Conservation (phyloP, 1,284 basidiomycete genomes). For the Ustilago loliicola region DNA sequence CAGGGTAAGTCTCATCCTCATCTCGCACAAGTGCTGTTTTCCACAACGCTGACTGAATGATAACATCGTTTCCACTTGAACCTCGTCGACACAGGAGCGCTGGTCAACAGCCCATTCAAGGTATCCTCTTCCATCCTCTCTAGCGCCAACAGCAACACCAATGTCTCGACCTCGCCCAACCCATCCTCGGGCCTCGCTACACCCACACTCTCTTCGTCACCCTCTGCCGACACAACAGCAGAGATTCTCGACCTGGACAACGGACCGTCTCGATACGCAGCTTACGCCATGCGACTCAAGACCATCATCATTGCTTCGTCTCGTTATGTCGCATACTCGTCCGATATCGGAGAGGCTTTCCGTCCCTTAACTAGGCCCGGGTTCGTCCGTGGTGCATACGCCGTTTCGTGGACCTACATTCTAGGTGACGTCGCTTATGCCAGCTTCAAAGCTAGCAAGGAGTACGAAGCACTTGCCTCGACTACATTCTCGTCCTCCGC, state of each 20-base stretch:
- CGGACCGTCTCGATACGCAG: constrained; percentile 55
- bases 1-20: constrained; percentile 17
- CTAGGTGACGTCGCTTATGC: constrained; percentile 89
- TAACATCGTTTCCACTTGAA: background rate
- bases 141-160: constrained; percentile 9
- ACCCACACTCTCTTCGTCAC: constrained; percentile 33
- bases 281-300: constrained; percentile 62
- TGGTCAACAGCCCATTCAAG: constrained; percentile 30
- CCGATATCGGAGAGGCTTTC: constrained; percentile 92
- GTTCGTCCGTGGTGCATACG: constrained; percentile 85
- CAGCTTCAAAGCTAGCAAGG: constrained; percentile 76
- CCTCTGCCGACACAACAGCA: constrained; percentile 13
- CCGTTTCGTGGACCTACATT: constrained; percentile 81
- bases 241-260: constrained; percentile 56
- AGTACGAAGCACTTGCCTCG: constrained; percentile 38
- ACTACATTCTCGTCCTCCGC: constrained; percentile 29
- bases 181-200: constrained; percentile 38
- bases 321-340: constrained; percentile 75
- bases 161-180: constrained; percentile 1
- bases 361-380: constrained; percentile 85
- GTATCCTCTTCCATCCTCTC: constrained; percentile 34
- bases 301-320: constrained; percentile 56
- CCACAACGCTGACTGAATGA: background rate
- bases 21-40: background rate
- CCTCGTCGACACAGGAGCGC: constrained; percentile 9